Base-by-base conservation (phyloP, 2,329 filamentous ascomycete species). In the Rachicladosporium sp. region DNA sequence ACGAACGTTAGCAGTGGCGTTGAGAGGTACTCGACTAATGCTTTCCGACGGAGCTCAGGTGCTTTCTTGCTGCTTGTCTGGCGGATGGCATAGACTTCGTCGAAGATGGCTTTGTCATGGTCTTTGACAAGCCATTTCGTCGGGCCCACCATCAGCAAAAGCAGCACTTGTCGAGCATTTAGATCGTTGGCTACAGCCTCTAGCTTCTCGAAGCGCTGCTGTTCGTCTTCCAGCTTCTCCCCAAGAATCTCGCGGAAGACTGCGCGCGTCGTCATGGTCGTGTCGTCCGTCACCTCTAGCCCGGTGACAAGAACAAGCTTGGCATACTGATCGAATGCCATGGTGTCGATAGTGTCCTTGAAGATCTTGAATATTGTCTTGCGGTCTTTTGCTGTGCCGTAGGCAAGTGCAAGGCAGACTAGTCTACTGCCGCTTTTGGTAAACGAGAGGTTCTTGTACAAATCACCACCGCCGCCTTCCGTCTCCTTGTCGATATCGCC, bases 361-460 rank as follows among this genome's bases (percentile, higher is more conserved):
- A 86, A 95, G 37, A 80, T 80, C 63, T 82, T 86, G 37, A 96
- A 68, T 42, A 98, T 78, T 43, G 82, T 72, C 63, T 94, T 93
- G 52, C 91, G 79, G 62, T 96, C 89, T 66, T 98, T 98, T 48
- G 91, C 87, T 38, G 71, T 79, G 42, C 87, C 86, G 54, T 93
- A 73, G 7, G 91, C 88, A 31, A 98, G 67, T 31, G 85, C 74
- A 33, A 94, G 69, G 55, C 79, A 89, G 41, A 87, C 80, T 8
- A 98, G 70, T 29, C 83, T 75, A 33, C 87, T 78, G 4, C 91
- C 91, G 6, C 85, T 86, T 59, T 81, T 82, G 33, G 91, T 98
- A 63, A 98, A 98, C 5, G 88, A 88, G 67, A 98, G 74, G 60
- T 96, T 96, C 69, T 94, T 93, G 47, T 91, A 71, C 46, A 95